These are phyloP conservation scores for Paxillus involutus DNA, from an alignment of 768 basidiomycete species.

Conservation along the genomic window DNA sequence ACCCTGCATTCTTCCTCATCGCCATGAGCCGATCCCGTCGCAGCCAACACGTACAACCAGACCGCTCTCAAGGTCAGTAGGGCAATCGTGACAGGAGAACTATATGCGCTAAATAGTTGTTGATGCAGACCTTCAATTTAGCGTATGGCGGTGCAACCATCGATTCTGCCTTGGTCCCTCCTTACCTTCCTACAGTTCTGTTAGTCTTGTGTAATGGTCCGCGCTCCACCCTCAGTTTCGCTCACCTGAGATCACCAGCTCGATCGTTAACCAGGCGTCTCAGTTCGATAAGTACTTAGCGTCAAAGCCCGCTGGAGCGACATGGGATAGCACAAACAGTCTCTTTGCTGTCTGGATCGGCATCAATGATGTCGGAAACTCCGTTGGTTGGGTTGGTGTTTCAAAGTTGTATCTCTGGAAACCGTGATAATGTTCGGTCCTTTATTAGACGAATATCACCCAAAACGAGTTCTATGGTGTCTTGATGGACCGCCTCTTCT, in stretches of 20 bases:
- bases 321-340: slow-evolving; percentile 57
- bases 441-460: slow-evolving; percentile 22
- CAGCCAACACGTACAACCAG: slow-evolving; percentile 56
- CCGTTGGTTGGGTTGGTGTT: slow-evolving; percentile 16
- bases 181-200: slow-evolving; percentile 50
- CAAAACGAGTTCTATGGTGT: slow-evolving; percentile 22
- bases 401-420: neutral
- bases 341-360: slow-evolving; percentile 73
- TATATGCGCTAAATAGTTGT: too few relatives aligned
- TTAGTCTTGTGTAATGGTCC: slow-evolving; percentile 35
- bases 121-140: too few relatives aligned
- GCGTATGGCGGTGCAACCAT: slow-evolving; percentile 16
- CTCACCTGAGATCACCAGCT: slow-evolving; percentile 8
- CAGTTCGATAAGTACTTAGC: slow-evolving; percentile 50
- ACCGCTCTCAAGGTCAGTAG: slow-evolving; percentile 45
- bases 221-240: neutral
- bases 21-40: slow-evolving; percentile 4
- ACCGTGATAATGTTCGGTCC: neutral
- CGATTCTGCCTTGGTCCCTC: slow-evolving; percentile 53
- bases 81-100: neutral
- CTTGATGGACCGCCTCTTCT: slow-evolving; percentile 27
- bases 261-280: slow-evolving; percentile 54
- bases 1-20: neutral
- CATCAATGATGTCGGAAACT: slow-evolving; percentile 56
- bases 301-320: slow-evolving; percentile 46